A percentile compares a stretch with the other conserved stretches of the same genome.
These are phyloP conservation scores for Rhizophagus prolifer DNA, from an alignment of 192 early-diverging fungal species.

Conservation along the genomic window DNA sequence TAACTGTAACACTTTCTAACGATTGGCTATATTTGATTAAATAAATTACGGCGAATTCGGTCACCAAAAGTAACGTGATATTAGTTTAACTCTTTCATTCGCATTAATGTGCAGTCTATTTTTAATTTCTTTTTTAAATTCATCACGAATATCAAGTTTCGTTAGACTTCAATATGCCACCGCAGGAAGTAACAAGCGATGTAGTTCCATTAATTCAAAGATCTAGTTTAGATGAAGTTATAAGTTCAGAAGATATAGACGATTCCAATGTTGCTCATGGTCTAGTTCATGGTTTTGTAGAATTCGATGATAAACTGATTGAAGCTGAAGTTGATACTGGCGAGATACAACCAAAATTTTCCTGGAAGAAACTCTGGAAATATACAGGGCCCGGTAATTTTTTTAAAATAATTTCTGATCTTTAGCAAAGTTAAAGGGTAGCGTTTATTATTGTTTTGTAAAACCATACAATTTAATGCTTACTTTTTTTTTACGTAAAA, in stretches of 20 bases:
- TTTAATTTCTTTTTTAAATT: neutral
- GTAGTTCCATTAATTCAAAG: neutral
- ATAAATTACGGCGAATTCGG: no score
- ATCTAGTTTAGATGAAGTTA: neutral
- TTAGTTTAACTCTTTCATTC: no score
- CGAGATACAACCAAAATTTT: slow-evolving; percentile 48
- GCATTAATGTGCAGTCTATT: no score
- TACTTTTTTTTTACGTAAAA: slow-evolving; percentile 25
- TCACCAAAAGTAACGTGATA: no score
- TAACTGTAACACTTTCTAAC: no score
- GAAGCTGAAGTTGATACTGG: slow-evolving; percentile 48
- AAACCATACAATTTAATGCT: neutral
- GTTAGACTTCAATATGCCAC: neutral
- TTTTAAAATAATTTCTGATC: neutral
- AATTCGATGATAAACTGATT: slow-evolving; percentile 4
- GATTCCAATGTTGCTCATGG: neutral
- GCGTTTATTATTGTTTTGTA: no score
- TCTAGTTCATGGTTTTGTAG: neutral
- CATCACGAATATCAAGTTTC: neutral
- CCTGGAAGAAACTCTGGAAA: slow-evolving; percentile 58
- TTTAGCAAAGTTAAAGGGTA: no score
- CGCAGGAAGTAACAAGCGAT: neutral
- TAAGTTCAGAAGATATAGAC: neutral
- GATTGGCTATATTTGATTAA: no score
- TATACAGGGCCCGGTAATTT: slow-evolving; percentile 63